These are phyloP conservation scores for Metschnikowia dekortorum DNA, from an alignment of 805 yeast species.

Conservation along the genomic window DNA sequence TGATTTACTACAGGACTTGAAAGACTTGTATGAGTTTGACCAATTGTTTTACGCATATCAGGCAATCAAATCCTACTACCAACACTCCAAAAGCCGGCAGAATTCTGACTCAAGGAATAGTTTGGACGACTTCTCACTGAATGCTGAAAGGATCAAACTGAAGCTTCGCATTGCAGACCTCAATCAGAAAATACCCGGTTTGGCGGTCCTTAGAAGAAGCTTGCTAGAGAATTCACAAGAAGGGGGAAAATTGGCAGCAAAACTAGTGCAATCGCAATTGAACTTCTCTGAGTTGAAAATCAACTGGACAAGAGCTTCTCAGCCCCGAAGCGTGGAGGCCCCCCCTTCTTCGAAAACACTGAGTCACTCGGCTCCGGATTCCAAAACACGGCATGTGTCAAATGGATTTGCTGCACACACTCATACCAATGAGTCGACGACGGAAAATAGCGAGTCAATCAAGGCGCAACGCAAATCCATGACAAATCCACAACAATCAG, in stretches of 20 bases:
- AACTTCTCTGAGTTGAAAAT: not conserved
- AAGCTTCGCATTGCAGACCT: conserved; percentile 22
- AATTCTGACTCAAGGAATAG: conserved; percentile 12
- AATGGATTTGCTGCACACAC: not conserved
- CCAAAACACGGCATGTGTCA: not conserved
- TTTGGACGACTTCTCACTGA: conserved; percentile 16
- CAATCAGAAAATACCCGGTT: conserved; percentile 16
- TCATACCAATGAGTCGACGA: not conserved
- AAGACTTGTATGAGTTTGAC: conserved; percentile 23
- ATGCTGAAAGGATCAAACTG: conserved; percentile 18
- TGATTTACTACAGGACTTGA: conserved; percentile 9
- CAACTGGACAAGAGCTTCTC: not conserved
- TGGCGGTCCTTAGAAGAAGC: conserved; percentile 27
- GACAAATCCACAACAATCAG: not conserved
- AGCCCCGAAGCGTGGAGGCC: not conserved
- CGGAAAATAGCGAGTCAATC: not conserved
- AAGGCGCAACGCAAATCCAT: not conserved
- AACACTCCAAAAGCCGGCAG: conserved; percentile 16
- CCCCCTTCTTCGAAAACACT: not conserved
- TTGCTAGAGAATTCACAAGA: conserved; percentile 28
- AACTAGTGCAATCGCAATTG: conserved; percentile 9
- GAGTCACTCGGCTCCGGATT: not conserved
- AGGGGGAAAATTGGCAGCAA: conserved; percentile 26
- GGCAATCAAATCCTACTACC: conserved; percentile 24
- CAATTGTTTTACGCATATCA: conserved; percentile 23